A percentile compares a stretch with the other conserved stretches of the same genome.
Conservation (phyloP, 2,329 filamentous ascomycete species). For the Pestalotiopsis sp. region DNA sequence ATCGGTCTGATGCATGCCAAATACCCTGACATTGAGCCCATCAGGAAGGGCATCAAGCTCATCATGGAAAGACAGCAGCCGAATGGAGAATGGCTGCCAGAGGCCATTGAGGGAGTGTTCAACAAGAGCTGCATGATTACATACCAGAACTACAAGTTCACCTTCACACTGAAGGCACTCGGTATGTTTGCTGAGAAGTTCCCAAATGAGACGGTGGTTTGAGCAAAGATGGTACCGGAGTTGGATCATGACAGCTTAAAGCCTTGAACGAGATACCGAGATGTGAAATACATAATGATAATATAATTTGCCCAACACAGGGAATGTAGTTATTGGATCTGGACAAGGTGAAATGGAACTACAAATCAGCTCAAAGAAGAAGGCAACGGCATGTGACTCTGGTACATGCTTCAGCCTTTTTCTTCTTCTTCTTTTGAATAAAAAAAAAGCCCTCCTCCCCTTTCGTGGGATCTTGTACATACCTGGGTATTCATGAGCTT, state of each 20-base stretch:
- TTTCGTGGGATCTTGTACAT: too few species aligned
- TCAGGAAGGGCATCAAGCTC: slow-evolving; percentile 75
- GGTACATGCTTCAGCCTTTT: not conserved
- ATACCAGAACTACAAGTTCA: slow-evolving; percentile 98
- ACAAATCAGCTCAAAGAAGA: too few species aligned
- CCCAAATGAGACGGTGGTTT: slow-evolving; percentile 62
- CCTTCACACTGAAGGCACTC: slow-evolving; percentile 90
- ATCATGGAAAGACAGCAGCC: slow-evolving; percentile 83
- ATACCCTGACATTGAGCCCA: slow-evolving; percentile 73
- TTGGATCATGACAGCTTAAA: slow-evolving; percentile 1
- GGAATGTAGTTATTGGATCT: not conserved
- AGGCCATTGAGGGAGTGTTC: slow-evolving; percentile 96
- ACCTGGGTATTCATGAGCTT: too few species aligned
- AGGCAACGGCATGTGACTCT: not conserved
- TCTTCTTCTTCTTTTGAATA: too few species aligned
- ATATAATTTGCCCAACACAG: not conserved
- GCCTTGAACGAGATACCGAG: not conserved
- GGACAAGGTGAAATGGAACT: too few species aligned
- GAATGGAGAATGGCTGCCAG: slow-evolving; percentile 94
- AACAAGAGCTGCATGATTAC: slow-evolving; percentile 99
- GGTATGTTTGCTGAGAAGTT: slow-evolving; percentile 83
- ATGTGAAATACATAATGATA: not conserved
- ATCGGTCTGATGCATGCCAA: slow-evolving; percentile 81
- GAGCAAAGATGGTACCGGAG: not conserved
- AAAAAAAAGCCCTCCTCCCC: too few species aligned